Evolutionary conservation across 495 filamentous ascomycete genomes (phyloP), one percentile per base, ranked within the genome.

Genomic region (Stereocaulon alpinum): DNA sequence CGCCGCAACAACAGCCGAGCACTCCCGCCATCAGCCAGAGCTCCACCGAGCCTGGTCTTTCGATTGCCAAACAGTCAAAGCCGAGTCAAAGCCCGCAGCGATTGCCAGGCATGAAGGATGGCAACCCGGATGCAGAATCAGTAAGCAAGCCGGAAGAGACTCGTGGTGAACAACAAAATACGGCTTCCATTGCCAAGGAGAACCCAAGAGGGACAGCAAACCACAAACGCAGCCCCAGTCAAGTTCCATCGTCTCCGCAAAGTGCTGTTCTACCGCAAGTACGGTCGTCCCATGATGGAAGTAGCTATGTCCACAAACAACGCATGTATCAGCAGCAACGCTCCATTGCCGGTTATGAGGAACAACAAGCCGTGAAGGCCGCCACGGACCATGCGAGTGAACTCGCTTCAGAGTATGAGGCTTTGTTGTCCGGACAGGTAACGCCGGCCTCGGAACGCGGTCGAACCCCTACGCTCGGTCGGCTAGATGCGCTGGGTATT

Each of bases 281-380:
- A 34, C 48, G 54, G 43, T 40, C 63, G 34, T 55, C 56, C 4
- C 37, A 48, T 40, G 66, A 68, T 40, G 66, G 66, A 22, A 64
- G 59, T 43, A 68, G 66, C 66, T 68, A 68, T 43, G 66, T 68
- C 11, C 66, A 68, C 56, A 65, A 66, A 48, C 66, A 68, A 41
- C 66, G 66, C 18, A 68, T 68, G 66, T 63, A 68, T 29, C 63
- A 68, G 40, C 66, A 68, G 52, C 66, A 68, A 43, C 61, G 45
- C 14, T 68, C 63, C 3, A 65, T 68, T 27, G 66, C 66, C 40
- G 61, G 66, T 14, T 68, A 59, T 58, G 58, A 68, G 57, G 66
- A 66, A 22, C 60, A 68, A 48, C 58, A 63, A 58, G 66, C 65
- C 11, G 55, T 67, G 17, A 55, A 47, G 22, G 50, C 34, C 20